Base-by-base conservation (phyloP, 495 filamentous ascomycete genomes). In the Podospora appendiculata region DNA sequence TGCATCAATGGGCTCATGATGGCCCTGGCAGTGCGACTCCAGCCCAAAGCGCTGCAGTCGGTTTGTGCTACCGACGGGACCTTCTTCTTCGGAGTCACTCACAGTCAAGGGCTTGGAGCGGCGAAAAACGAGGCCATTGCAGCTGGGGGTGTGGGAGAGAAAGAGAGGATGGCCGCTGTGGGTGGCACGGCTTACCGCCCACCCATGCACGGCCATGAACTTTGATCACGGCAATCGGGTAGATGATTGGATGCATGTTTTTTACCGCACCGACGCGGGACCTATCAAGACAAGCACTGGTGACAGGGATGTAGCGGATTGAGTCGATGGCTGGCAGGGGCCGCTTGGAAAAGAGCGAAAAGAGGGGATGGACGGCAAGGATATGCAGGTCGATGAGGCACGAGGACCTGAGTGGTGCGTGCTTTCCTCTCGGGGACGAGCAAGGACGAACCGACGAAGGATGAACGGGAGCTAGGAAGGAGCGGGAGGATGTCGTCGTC, bases 161-260 rank as follows among this genome's bases (percentile, higher is more conserved):
- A 38, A 38, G 41, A 45, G 25, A 50, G 4, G 53, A 41, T 48
- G 44, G 50, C 50, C 50, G 50, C 52, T 53, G 57, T 56, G 25
- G 2, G 60, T 58, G 61, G 58, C 58, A 56, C 52, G 44, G 65
- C 58, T 67, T 68, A 54, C 65, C 66, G 66, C 66, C 62, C 57
- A 58, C 51, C 55, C 49, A 58, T 67, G 64, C 66, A 65, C 58
- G 59, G 47, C 53, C 51, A 57, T 58, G 65, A 64, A 61, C 58
- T 25, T 58, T 52, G 55, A 63, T 70, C 67, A 70, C 67, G 52
- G 55, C 48, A 40, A 47, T 49, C 32, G 33, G 44, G 13, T 12
- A 10, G 19, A 13, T 65, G 61, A 70, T 70, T 70, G 67, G 67
- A 36, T 41, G 32, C 12, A 35, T 57, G 59, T 57, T 61, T 56